These are phyloP conservation scores for Cocos nucifera DNA, from an alignment of 176 grass and related monocot species.

Conservation along the genomic window DNA sequence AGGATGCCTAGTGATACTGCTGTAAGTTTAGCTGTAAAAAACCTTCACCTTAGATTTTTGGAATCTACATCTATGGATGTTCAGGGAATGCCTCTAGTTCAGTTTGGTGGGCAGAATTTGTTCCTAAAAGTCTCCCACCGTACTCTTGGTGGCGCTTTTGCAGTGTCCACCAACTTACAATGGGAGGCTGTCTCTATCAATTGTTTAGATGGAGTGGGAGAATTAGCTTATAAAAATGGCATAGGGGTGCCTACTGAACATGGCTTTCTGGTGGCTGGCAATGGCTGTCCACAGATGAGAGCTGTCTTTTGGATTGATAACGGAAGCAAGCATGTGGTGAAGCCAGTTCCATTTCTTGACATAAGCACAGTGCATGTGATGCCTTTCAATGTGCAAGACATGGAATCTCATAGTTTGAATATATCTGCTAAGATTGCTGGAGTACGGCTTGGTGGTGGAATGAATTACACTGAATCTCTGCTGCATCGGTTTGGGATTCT, in stretches of 20 bases:
- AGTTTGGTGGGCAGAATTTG: conserved; percentile 72
- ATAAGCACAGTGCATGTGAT: conserved; percentile 79
- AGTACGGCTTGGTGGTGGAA: conserved; percentile 90
- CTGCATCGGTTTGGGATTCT: conserved; percentile 88
- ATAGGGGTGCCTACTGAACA: conserved; percentile 17
- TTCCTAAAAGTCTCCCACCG: conserved; percentile 97
- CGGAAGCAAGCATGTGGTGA: conserved; percentile 35
- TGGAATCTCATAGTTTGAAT: conserved; percentile 94
- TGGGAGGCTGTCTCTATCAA: conserved; percentile 79
- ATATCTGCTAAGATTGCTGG: conserved; percentile 67
- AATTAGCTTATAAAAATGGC: conserved; percentile 33
- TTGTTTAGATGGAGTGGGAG: conserved; percentile 74
- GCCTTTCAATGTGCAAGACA: conserved; percentile 78
- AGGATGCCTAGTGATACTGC: conserved; percentile 94
- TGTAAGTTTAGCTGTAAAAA: conserved; percentile 68
- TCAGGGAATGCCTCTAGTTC: conserved; percentile 55
- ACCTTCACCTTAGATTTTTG: conserved; percentile 83
- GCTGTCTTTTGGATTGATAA: conserved; percentile 95
- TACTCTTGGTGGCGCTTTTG: conserved; percentile 93
- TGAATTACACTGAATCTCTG: conserved; percentile 83
- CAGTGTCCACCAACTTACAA: conserved; percentile 72
- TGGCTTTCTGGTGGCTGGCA: conserved; percentile 25
- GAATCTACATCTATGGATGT: conserved; percentile 41
- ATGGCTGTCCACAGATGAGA: conserved; percentile 76
- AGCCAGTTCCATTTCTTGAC: conserved; percentile 73